A percentile compares a stretch with the other conserved stretches of the same genome.
phyloP scores from a whole-genome alignment of 305 asterid species.

The Fraxinus sp. region DNA sequence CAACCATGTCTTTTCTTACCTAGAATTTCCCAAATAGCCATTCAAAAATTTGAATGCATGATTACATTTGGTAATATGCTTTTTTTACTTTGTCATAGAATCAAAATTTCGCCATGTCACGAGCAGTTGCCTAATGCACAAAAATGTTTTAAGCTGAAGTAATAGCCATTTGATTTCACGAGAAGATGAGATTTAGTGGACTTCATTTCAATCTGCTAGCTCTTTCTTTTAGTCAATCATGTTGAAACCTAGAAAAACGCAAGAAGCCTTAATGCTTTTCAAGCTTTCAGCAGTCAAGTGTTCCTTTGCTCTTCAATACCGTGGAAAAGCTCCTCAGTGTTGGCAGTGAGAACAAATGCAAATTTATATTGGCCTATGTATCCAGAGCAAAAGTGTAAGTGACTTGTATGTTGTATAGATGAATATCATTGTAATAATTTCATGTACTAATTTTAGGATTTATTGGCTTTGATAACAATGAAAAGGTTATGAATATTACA shows the following conservation, averaged over 20 bases:
- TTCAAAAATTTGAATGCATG: neutral
- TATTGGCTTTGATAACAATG: neutral
- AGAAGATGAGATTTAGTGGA: neutral
- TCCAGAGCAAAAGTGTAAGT: constrained; percentile 86
- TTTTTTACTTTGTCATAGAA: neutral
- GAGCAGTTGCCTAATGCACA: neutral
- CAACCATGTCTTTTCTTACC: neutral
- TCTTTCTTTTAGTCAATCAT: neutral
- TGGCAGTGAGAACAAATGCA: constrained; percentile 52
- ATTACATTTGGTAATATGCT: neutral
- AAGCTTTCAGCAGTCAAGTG: constrained; percentile 87
- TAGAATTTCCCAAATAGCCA: neutral
- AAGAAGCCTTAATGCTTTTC: constrained; percentile 49
- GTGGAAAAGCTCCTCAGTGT: constrained; percentile 57
- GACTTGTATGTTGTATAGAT: neutral
- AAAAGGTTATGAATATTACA: neutral
- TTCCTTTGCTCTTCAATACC: constrained; percentile 77
- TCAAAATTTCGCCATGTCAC: neutral
- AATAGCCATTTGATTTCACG: neutral
- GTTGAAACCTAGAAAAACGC: neutral
- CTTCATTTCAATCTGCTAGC: neutral
- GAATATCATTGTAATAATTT: neutral
- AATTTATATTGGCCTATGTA: constrained; percentile 75
- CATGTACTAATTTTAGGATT: neutral
- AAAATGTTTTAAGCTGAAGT: neutral